These are phyloP conservation scores for Euphorbia tirucalli DNA, from an alignment of 345 rosid genomes.

Conservation along the genomic window DNA sequence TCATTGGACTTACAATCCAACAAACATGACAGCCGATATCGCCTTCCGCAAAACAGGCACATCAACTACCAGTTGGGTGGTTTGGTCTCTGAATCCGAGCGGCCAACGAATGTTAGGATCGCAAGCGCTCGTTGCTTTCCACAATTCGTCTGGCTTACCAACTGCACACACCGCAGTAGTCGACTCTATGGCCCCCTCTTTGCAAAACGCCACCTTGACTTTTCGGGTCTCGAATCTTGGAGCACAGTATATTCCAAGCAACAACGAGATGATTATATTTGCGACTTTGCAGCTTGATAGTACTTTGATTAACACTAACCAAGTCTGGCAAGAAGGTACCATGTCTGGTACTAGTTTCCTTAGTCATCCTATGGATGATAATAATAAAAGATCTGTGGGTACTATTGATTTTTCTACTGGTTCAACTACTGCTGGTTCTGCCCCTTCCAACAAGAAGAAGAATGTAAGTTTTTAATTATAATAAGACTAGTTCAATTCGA, in stretches of 20 bases:
- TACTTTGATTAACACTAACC: conserved; percentile 14
- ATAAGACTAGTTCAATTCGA: not conserved
- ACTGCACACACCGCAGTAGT: conserved; percentile 21
- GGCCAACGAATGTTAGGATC: conserved; percentile 25
- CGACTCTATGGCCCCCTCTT: conserved; percentile 13
- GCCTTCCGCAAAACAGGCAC: conserved; percentile 8
- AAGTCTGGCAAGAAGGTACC: conserved; percentile 34
- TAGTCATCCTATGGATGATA: conserved; percentile 13
- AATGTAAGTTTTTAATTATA: conserved; percentile 49
- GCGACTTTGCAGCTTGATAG: conserved; percentile 21
- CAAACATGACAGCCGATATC: not conserved
- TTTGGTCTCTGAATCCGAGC: conserved; percentile 29
- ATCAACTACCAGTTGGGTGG: conserved; percentile 23
- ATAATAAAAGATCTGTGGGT: conserved; percentile 19
- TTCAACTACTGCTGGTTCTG: conserved; percentile 25
- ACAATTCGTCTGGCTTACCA: conserved; percentile 9
- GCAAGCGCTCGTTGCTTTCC: conserved; percentile 30
- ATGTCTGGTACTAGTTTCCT: conserved; percentile 5
- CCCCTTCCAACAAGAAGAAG: conserved; percentile 45
- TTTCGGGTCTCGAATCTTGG: conserved; percentile 26
- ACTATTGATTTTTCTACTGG: conserved; percentile 15
- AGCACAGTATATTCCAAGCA: conserved; percentile 16
- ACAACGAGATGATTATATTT: conserved; percentile 24
- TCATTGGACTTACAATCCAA: conserved; percentile 6
- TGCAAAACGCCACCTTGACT: conserved; percentile 19